Percentiles rank a stretch among this genome's conserved stretches.
phyloP scores from a whole-genome alignment of 495 filamentous ascomycete species.

The Penicillium herquei region DNA sequence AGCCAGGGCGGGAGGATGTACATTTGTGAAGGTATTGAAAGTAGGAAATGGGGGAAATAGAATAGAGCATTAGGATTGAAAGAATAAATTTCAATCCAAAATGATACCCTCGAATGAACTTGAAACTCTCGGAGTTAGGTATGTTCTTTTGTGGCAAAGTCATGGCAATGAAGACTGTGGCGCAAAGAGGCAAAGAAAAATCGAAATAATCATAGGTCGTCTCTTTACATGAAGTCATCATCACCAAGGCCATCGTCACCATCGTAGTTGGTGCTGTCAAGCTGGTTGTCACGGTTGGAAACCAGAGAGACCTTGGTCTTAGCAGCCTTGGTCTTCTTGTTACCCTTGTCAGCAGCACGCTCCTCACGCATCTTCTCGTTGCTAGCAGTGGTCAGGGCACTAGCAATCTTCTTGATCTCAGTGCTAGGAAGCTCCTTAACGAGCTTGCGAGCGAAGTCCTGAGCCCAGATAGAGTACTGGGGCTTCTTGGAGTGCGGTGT shows the following conservation, averaged over 20 bases:
- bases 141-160: background rate
- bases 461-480: constrained; percentile 83
- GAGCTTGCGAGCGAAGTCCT: constrained; percentile 85
- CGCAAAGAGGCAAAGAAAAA: constrained; percentile 11
- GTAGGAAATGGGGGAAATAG: background rate
- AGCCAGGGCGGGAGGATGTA: constrained; percentile 2
- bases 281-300: constrained; percentile 62
- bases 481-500: constrained; percentile 76
- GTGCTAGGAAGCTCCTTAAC: constrained; percentile 83
- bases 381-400: constrained; percentile 74
- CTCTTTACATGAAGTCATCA: constrained; percentile 67
- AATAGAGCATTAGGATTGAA: background rate
- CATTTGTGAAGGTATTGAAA: constrained; percentile 3
- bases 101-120: background rate
- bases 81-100: background rate
- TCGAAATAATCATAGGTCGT: constrained; percentile 8
- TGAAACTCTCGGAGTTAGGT: background rate
- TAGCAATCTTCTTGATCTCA: constrained; percentile 93
- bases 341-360: constrained; percentile 89
- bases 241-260: constrained; percentile 76
- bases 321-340: constrained; percentile 92
- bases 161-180: constrained; percentile 5
- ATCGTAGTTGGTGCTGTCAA: constrained; percentile 74
- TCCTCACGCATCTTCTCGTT: constrained; percentile 99
- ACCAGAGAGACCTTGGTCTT: constrained; percentile 89